phyloP scores from a whole-genome alignment of 257 asterid species.

The Agastache rugosa region DNA sequence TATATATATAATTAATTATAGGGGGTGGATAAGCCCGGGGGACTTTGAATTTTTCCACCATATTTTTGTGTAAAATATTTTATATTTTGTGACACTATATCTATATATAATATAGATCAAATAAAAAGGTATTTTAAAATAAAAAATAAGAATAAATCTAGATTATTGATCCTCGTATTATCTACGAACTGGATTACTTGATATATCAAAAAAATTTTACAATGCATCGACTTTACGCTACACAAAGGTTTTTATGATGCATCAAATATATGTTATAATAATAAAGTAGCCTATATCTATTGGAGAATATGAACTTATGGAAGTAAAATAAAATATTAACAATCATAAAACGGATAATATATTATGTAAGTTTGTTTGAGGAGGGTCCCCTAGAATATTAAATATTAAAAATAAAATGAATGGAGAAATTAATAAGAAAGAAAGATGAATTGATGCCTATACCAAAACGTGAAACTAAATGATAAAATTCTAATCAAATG shows the following conservation, averaged over 20 bases:
- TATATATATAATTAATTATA: constrained; percentile 22
- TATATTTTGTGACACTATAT: background rate
- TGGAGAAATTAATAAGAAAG: background rate
- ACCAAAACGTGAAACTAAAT: background rate
- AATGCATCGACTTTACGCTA: too few species aligned
- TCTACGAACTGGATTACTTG: too few species aligned
- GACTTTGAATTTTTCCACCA: background rate
- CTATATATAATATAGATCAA: too few species aligned
- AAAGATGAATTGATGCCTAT: background rate
- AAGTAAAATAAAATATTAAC: background rate
- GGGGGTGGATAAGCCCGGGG: constrained; percentile 14
- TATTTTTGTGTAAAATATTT: background rate
- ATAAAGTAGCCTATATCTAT: too few species aligned
- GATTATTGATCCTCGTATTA: too few species aligned
- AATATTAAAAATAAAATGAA: background rate
- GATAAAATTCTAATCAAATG: background rate
- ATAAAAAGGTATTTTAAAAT: too few species aligned
- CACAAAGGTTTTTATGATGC: too few species aligned
- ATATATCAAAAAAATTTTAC: too few species aligned
- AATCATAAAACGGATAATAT: background rate
- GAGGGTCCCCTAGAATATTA: background rate
- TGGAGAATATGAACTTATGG: too few species aligned
- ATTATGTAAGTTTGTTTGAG: background rate
- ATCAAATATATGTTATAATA: too few species aligned
- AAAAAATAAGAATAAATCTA: too few species aligned